Conservation (phyloP, 768 basidiomycete genomes). For the Mycena polygramma region DNA sequence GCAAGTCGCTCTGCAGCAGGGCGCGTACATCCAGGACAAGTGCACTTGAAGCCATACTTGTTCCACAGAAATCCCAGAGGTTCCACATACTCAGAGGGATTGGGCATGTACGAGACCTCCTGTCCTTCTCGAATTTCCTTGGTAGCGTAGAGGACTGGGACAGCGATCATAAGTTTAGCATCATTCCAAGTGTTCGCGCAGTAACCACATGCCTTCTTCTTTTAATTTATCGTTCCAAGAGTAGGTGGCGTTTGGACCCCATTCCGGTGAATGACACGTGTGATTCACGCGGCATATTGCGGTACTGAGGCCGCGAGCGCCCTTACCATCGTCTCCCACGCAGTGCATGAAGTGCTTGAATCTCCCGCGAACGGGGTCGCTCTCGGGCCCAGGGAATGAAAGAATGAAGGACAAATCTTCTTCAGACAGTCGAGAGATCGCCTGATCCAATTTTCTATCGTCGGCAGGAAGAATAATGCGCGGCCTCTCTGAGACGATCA, state of each 20-base stretch:
- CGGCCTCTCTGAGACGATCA: too few species aligned
- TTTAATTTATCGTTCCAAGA: conserved; percentile 9
- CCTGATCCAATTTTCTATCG: too few species aligned
- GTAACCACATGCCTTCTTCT: conserved; percentile 10
- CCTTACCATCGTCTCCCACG: too few species aligned
- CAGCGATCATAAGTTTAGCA: too few species aligned
- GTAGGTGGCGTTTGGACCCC: conserved; percentile 20
- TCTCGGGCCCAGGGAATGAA: too few species aligned
- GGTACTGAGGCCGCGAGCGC: conserved; percentile 4
- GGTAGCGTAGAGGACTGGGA: conserved; percentile 24
- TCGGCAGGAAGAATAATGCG: too few species aligned
- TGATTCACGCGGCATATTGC: conserved; percentile 29
- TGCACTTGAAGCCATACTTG: conserved; percentile 16
- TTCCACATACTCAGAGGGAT: neutral
- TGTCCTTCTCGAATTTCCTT: conserved; percentile 26
- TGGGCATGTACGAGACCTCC: conserved; percentile 27
- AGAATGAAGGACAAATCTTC: too few species aligned
- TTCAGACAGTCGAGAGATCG: too few species aligned
- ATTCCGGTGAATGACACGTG: conserved; percentile 22
- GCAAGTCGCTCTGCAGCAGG: conserved; percentile 2
- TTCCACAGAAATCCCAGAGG: conserved; percentile 1
- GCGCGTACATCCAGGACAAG: conserved; percentile 23
- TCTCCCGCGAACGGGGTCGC: too few species aligned
- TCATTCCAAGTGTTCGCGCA: neutral
- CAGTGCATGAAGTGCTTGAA: too few species aligned